Evolutionary conservation across 2,329 filamentous ascomycete species (phyloP), one percentile per base, ranked within the genome.

Genomic region (Calonectria hongkongensis): DNA sequence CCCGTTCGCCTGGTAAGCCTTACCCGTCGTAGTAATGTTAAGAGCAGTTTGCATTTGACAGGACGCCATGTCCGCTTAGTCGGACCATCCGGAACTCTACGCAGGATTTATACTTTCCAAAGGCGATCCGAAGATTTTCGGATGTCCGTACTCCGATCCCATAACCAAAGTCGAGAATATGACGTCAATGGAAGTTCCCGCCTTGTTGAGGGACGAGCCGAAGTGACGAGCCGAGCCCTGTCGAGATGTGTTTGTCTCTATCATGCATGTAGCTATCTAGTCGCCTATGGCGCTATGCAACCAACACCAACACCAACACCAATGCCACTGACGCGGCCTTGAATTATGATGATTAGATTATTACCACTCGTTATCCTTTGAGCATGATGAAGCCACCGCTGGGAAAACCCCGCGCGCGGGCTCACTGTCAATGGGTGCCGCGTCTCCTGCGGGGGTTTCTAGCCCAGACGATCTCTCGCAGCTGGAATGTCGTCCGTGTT

Each of bases 401-500:
- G 54, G 27, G 54, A 60, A 36, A 41, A 28, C 54, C 54, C 51
- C 54, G 30, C 36, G 33, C 54, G 54, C 54, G 54, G 54, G 33
- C 36, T 60, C 36, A 21, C 21, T 58, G 62, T 65, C 51, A 66
- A 60, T 68, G 66, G 68, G 43, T 51, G 30, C 21, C 21, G 21
- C 21, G 21, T 21, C 21, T 21, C 21, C 21, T 21, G 21, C 21
- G 21, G 2, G 47, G 47, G 63, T n/a, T 51, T 51, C 33, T 60
- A 41, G 30, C 6, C 21, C n/a, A 9, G 41, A 58, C n/a, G 41
- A 62, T 51, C 18, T 15, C 48, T 45, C 15, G 15, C 47, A 67
- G 76, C 78, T 80, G 77, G 78, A 80, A 80, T 80, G 78, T 43
- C 73, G 51, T n/a, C 56, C 66, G 51, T 70, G 65, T 70, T 64